Evolutionary conservation across 495 filamentous ascomycete species (phyloP).

Genomic region (Penicillium canescens): DNA sequence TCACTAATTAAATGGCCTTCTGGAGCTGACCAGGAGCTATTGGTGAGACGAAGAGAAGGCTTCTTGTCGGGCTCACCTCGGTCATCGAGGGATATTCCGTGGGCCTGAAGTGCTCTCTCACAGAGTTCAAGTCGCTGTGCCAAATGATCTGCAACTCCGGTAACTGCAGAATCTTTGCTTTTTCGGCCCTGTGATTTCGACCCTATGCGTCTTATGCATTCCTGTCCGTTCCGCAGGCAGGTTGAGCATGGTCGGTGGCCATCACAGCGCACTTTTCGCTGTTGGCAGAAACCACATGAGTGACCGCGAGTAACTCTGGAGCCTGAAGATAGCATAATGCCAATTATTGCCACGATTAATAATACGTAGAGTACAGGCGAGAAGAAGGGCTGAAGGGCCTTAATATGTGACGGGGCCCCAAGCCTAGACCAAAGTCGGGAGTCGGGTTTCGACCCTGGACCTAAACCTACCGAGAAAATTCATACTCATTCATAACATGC

Average conservation of each 20-base stretch:
- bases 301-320: background rate
- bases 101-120: background rate
- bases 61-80: background rate
- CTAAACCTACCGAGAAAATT: too few species aligned
- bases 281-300: background rate
- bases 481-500: too few species aligned
- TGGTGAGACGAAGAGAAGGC: slow-evolving; percentile 1
- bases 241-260: background rate
- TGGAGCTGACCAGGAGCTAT: background rate
- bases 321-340: background rate
- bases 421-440: too few species aligned
- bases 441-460: too few species aligned
- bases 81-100: background rate
- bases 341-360: background rate
- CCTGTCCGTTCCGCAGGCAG: too few species aligned
- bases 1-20: background rate
- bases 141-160: background rate
- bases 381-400: too few species aligned
- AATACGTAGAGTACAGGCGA: too few species aligned
- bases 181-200: background rate
- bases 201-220: too few species aligned
- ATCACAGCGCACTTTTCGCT: slow-evolving; percentile 1
- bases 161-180: background rate
- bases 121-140: background rate
- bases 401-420: too few species aligned